These are phyloP conservation scores for Xylaria sp. DNA, from an alignment of 2,329 filamentous ascomycete species.

Conservation along the genomic window DNA sequence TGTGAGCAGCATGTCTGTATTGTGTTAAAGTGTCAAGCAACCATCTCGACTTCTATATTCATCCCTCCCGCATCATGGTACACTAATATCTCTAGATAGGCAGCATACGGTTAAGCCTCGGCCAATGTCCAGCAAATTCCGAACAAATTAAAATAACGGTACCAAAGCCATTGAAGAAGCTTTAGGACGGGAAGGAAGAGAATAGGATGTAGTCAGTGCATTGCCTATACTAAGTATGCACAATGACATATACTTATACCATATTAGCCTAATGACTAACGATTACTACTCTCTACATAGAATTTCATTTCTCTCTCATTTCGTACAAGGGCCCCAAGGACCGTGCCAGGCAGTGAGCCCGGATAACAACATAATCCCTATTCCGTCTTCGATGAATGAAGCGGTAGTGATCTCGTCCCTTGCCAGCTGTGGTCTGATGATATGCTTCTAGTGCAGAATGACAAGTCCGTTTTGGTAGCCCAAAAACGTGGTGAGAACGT, in stretches of 20 bases:
- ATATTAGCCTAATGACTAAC: constrained; percentile 26
- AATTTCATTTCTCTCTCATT: constrained; percentile 13
- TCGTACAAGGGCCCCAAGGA: neutral
- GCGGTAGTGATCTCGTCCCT: neutral
- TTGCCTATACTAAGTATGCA: neutral
- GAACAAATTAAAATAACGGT: neutral
- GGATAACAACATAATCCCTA: neutral
- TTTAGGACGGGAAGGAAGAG: neutral
- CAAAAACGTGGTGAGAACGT: constrained; percentile 35
- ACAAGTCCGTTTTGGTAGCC: neutral
- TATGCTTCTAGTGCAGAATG: constrained; percentile 7
- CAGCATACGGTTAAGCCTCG: neutral
- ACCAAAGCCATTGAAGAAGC: neutral
- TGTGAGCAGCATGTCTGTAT: constrained; percentile 12
- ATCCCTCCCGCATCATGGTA: neutral
- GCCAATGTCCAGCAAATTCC: neutral
- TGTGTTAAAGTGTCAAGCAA: neutral
- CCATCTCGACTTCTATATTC: neutral
- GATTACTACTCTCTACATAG: constrained; percentile 20
- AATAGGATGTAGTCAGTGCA: neutral
- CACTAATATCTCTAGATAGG: neutral
- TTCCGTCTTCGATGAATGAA: neutral
- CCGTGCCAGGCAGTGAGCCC: constrained; percentile 2
- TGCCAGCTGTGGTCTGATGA: constrained; percentile 6
- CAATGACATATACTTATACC: neutral